A percentile compares a stretch with the other conserved stretches of the same genome.
Conservation (phyloP, 441 rosid genomes). For the Arabidopsis hybrid region DNA sequence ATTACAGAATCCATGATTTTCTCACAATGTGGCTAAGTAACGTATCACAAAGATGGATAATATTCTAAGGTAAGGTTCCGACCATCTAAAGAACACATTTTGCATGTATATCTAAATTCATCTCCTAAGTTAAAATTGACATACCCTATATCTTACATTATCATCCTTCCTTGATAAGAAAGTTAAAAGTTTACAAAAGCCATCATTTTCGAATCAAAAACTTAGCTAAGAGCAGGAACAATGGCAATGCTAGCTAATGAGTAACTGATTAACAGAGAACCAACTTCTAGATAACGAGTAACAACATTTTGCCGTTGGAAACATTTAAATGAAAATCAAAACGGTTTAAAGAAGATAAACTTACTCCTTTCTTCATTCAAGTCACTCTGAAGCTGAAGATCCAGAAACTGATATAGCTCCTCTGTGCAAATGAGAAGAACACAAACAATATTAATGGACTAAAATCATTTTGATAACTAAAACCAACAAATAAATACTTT, state of each 20-base stretch:
- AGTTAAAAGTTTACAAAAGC: background rate
- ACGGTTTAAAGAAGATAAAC: conserved; percentile 32
- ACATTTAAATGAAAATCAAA: background rate
- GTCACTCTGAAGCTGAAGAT: conserved; percentile 77
- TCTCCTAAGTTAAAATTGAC: background rate
- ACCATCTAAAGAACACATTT: background rate
- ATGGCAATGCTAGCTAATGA: background rate
- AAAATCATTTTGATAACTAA: background rate
- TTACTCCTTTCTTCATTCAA: conserved; percentile 71
- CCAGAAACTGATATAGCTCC: conserved; percentile 78
- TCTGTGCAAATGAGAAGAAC: conserved; percentile 54
- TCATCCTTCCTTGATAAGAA: background rate
- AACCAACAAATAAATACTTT: background rate
- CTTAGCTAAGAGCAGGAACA: background rate
- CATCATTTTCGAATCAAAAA: background rate
- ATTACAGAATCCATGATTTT: conserved; percentile 8
- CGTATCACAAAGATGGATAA: background rate
- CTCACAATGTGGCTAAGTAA: background rate
- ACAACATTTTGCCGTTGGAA: background rate
- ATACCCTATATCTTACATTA: background rate
- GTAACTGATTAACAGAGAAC: background rate
- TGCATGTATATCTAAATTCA: background rate
- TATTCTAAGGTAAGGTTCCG: background rate
- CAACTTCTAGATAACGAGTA: background rate
- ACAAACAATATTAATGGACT: background rate